phyloP scores from a whole-genome alignment of 1,284 basidiomycete species.

The Somion occarium region DNA sequence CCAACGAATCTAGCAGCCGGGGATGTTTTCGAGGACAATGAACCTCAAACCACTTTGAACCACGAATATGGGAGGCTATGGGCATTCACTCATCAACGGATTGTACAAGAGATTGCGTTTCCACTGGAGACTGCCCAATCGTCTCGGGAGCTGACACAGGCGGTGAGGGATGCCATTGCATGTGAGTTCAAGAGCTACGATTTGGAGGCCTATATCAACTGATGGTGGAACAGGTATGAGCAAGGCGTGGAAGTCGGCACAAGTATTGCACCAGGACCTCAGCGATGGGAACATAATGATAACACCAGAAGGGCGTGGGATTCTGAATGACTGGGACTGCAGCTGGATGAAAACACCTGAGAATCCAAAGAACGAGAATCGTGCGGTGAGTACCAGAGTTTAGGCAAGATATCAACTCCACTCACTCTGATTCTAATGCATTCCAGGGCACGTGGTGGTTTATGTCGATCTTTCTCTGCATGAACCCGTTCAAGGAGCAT shows the following conservation, averaged over 20 bases:
- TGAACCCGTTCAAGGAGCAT: background rate
- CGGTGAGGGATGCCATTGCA: background rate
- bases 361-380: background rate
- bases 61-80: background rate
- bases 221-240: background rate
- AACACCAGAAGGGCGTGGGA: background rate
- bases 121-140: background rate
- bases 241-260: background rate
- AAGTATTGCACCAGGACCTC: background rate
- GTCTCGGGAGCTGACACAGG: background rate
- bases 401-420: background rate
- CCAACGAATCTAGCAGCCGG: background rate
- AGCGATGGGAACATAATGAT: background rate
- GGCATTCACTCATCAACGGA: background rate
- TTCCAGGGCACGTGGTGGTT: constrained; percentile 5
- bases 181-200: background rate
- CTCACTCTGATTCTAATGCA: background rate
- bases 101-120: background rate
- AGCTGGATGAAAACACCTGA: background rate
- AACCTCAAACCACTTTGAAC: background rate
- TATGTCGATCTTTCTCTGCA: background rate
- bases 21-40: background rate
- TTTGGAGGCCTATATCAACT: too few relatives aligned
- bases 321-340: background rate
- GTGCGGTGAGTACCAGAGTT: background rate